Evolutionary conservation across 371 early-diverging fungal species (phyloP), one percentile per base, ranked within the genome.

Genomic region (Haplosporangium sp.): DNA sequence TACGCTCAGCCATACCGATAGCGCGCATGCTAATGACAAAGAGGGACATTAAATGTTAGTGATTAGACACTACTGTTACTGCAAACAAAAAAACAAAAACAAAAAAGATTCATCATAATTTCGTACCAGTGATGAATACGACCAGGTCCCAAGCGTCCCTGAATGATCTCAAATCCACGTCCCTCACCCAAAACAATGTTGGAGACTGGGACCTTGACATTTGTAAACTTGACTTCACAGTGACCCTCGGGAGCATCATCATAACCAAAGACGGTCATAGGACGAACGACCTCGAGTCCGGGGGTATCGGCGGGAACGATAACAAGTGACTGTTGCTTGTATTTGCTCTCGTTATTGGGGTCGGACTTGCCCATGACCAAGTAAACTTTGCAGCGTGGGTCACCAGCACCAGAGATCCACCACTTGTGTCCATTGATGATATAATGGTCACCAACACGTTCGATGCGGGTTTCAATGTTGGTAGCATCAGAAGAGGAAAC

Each of bases 241-340:
- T 98, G 99, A 37, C 97, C 97, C 82, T 94, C 93, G 37, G 96
- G 95, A 7, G 98, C 98, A 83, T 97, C 98, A 85, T 98, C 98
- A 83, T 93, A 97, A 37, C 97, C 97, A 89, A 95, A 97, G 65
- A 98, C 94, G 2, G 85, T 84, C 88, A 96, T 88, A 10, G 97
- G 95, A 38, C 98, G 87, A 11, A 95, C 90, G 44, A 97, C 92
- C 15, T 86, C 90, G 61, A 98, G 87, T 40, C 99, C 99, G 0
- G 92, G 94, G 0, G 96, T 90, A 76, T 92, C 90, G 17, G 94
- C 92, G 15, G 97, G 98, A 27, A 98, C 96, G 69, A 97, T 87
- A 10, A 98, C 89, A 66, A 98, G 88, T 71, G 91, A 91, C 84
- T 98, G 99, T 78, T 95, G 98, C 47, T 86, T 83, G 86, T 98